These are phyloP conservation scores for Neurospora sp. DNA, from an alignment of 495 filamentous ascomycete genomes.

Conservation along the genomic window DNA sequence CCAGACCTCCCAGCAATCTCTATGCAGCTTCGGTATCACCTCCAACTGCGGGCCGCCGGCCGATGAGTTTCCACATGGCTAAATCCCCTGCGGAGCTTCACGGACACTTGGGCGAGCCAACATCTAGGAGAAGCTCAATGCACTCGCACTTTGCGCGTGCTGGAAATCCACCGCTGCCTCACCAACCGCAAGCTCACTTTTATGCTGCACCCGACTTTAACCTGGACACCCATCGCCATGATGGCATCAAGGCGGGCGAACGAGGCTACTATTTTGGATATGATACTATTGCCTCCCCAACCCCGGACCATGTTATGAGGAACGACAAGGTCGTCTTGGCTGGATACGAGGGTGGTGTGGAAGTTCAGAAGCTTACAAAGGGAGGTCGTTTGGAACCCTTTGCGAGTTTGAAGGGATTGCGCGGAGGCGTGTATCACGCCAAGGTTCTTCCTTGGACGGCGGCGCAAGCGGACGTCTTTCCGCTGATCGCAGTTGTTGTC, in stretches of 20 bases:
- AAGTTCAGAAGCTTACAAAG: slow-evolving; percentile 60
- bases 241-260: slow-evolving; percentile 47
- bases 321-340: slow-evolving; percentile 61
- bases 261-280: slow-evolving; percentile 70
- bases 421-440: slow-evolving; percentile 70
- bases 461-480: slow-evolving; percentile 29
- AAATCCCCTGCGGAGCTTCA: slow-evolving; percentile 31
- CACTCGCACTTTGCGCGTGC: slow-evolving; percentile 43
- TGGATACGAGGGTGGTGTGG: slow-evolving; percentile 64
- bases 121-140: slow-evolving; percentile 45
- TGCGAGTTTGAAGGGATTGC: slow-evolving; percentile 60
- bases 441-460: slow-evolving; percentile 57
- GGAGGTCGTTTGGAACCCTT: slow-evolving; percentile 49
- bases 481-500: slow-evolving; percentile 63
- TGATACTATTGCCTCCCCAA: slow-evolving; percentile 49
- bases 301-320: slow-evolving; percentile 36
- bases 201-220: slow-evolving; percentile 59
- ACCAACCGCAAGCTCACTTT: slow-evolving; percentile 68
- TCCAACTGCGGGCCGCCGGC: slow-evolving; percentile 32
- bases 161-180: slow-evolving; percentile 61
- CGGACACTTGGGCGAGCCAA: slow-evolving; percentile 28
- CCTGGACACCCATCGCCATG: slow-evolving; percentile 45
- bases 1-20: slow-evolving; percentile 26
- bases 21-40: slow-evolving; percentile 40
- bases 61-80: slow-evolving; percentile 44